phyloP scores from a whole-genome alignment of 495 filamentous ascomycete species.

The Talaromyces nanjingensis region DNA sequence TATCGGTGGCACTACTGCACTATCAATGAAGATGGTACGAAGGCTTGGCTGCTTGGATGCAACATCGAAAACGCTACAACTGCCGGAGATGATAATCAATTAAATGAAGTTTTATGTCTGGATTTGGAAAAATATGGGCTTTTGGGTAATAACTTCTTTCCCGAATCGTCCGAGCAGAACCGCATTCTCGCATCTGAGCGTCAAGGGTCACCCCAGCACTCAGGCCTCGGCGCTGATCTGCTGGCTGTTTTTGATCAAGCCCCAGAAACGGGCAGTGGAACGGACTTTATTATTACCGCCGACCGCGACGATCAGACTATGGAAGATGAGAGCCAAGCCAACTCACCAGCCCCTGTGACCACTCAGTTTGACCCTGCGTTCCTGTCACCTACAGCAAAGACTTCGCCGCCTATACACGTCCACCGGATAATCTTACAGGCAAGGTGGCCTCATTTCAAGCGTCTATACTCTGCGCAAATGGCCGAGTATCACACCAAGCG shows the following conservation, averaged over 20 bases:
- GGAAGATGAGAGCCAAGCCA: conserved; percentile 31
- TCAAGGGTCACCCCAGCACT: conserved; percentile 35
- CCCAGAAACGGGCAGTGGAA: conserved; percentile 70
- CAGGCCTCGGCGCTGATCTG: conserved; percentile 73
- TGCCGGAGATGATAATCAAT: conserved; percentile 68
- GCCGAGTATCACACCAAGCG: conserved; percentile 90
- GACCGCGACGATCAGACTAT: conserved; percentile 61
- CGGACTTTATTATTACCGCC: conserved; percentile 81
- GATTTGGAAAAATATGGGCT: conserved; percentile 82
- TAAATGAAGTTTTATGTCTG: conserved; percentile 88
- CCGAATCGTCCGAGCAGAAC: conserved; percentile 51
- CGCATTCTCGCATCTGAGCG: conserved; percentile 46
- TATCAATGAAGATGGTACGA: conserved; percentile 85
- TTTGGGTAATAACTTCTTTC: conserved; percentile 66
- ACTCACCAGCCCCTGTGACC: conserved; percentile 22
- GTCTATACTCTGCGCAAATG: conserved; percentile 89
- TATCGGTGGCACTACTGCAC: conserved; percentile 98
- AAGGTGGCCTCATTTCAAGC: conserved; percentile 92
- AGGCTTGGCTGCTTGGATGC: conserved; percentile 93
- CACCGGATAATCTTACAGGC: conserved; percentile 90
- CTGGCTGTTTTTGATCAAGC: conserved; percentile 75
- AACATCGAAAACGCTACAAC: conserved; percentile 59
- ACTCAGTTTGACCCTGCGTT: conserved; percentile 47
- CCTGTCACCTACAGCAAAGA: conserved; percentile 53
- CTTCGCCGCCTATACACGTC: conserved; percentile 80